phyloP scores from a whole-genome alignment of 176 grass and related monocot genomes.

The Musa acuminata region DNA sequence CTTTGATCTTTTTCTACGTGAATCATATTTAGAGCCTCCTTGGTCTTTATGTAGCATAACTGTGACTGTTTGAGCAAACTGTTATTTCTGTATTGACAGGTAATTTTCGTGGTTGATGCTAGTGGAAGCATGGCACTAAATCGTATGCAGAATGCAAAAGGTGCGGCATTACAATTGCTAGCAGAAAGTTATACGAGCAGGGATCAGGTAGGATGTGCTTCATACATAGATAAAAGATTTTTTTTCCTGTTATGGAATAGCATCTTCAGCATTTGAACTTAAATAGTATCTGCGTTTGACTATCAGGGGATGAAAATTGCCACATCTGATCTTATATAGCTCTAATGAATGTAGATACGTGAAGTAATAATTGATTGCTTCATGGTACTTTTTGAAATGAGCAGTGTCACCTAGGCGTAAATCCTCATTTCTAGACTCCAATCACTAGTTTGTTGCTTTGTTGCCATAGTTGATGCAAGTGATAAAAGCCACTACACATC shows the following conservation, averaged over 20 bases:
- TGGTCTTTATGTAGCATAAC: not conserved
- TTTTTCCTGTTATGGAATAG: not conserved
- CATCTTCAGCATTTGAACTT: not conserved
- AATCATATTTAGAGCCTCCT: not conserved
- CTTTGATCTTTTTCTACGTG: not conserved
- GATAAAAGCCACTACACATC: not conserved
- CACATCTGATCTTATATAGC: not conserved
- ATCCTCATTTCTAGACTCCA: not conserved
- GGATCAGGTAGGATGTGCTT: conserved; percentile 56
- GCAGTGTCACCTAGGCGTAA: too few relatives aligned
- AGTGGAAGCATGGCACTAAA: conserved; percentile 99
- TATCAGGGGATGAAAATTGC: not conserved
- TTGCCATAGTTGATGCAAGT: not conserved
- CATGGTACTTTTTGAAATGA: not conserved
- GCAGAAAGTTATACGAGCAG: conserved; percentile 98
- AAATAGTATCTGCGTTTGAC: not conserved
- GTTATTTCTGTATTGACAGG: conserved; percentile 37
- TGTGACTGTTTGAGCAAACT: not conserved
- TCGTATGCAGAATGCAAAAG: conserved; percentile 99
- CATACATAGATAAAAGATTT: not conserved
- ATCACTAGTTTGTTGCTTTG: not conserved
- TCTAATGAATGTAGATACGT: not conserved
- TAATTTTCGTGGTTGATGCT: conserved; percentile 96
- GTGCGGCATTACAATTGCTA: conserved; percentile 80
- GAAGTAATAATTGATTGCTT: not conserved